Evolutionary conservation across 1,139 yeast genomes (phyloP).

Genomic region (Yamadazyma sp.): DNA sequence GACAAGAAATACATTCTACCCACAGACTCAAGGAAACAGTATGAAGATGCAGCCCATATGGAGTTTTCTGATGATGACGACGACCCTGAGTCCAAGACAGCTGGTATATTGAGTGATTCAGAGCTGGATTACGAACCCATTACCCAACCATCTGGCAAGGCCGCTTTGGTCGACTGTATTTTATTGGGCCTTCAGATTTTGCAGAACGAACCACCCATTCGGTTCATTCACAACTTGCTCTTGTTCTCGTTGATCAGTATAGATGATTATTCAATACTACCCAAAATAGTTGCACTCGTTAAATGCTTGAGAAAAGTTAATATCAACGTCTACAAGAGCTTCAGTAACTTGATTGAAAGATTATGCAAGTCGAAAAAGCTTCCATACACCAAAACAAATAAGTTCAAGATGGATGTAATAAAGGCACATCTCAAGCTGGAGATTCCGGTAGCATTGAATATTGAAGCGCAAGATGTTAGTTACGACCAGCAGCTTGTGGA

Average conservation of each 20-base stretch:
- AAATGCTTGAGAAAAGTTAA: slow-evolving; percentile 15
- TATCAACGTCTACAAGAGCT: slow-evolving; percentile 10
- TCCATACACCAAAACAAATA: background rate
- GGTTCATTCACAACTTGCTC: slow-evolving; percentile 27
- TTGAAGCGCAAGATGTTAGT: slow-evolving; percentile 9
- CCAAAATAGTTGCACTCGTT: slow-evolving; percentile 14
- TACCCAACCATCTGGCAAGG: background rate
- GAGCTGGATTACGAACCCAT: slow-evolving; percentile 17
- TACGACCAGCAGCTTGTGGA: slow-evolving; percentile 12
- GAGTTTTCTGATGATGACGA: slow-evolving; percentile 37
- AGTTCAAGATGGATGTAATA: background rate
- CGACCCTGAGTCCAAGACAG: slow-evolving; percentile 5
- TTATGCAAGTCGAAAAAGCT: slow-evolving; percentile 13
- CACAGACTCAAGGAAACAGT: background rate
- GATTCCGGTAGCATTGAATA: background rate
- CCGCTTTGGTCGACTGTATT: background rate
- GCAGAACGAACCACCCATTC: slow-evolving; percentile 24
- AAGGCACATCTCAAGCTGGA: slow-evolving; percentile 7
- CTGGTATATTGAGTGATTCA: slow-evolving; percentile 19
- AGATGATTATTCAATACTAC: slow-evolving; percentile 15
- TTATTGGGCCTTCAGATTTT: background rate
- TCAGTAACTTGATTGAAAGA: slow-evolving; percentile 16
- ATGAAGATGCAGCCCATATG: slow-evolving; percentile 21
- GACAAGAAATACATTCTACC: slow-evolving; percentile 5
- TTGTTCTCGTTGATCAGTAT: slow-evolving; percentile 23